Evolutionary conservation across 1,284 basidiomycete species (phyloP), one percentile per base, ranked within the genome.

Genomic region (Melanopsichium pennsylvanicum): DNA sequence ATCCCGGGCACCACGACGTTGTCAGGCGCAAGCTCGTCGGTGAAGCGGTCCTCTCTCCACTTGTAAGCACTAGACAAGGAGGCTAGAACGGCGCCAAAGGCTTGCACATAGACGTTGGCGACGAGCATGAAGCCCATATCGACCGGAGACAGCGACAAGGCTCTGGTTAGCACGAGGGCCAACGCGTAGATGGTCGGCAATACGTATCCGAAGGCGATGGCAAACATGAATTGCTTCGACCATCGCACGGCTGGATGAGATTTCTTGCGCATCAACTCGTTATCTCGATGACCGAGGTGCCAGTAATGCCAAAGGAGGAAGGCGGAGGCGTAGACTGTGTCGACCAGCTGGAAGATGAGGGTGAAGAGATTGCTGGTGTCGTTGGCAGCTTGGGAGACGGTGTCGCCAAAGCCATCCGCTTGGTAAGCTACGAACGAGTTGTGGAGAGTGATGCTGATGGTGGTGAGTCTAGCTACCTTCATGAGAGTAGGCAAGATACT

Each of bases 21-120:
- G 58, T 68, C 64, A 31, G 64, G 48, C 12, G 48, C 58, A 16
- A 68, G 49, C 18, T 50, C 45, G 23, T 61, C 40, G 39, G 61
- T 63, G 47, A 70, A 72, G 22, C 66, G 51, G 31, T 72, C 66
- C 26, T 72, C 70, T 43, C 70, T 54, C 70, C 70, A 72, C 46
- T 46, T 58, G 43, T 68, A 58, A 19, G 61, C 50, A 22, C 47
- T 54, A 7, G 64, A 63, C 31, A 68, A 29, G 16, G 51, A 61
- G 5, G 70, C 70, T 8, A 72, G 54, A 10, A 68, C 60, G 11
- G 70, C 66, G 31, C 70, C 70, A 27, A 69, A 69, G 0, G 60
- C 60, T 26, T 70, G 66, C 5, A 72, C 61, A 42, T 69, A 72
- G 31, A 72, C 59, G 33, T 72, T 72, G 57, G 66, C 61, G n/a